phyloP scores from a whole-genome alignment of 352 stramenopile genomes.

The Blastocystis sp. region DNA sequence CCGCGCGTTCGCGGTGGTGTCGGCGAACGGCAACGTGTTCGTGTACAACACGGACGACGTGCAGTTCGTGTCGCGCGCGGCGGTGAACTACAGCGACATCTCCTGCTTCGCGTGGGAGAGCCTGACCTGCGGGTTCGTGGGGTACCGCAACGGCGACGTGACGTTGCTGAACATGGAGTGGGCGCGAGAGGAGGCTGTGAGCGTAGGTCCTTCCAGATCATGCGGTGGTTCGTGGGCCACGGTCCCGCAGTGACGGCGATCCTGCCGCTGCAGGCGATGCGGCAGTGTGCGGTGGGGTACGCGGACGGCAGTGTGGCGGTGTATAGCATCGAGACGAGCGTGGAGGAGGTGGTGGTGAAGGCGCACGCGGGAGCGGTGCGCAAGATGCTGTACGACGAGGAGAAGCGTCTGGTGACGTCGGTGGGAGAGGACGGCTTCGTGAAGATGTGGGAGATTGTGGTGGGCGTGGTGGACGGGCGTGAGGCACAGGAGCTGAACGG shows the following conservation, averaged over 20 bases:
- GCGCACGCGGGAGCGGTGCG: slow-evolving; percentile 8
- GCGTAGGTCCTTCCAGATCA: neutral
- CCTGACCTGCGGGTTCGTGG: neutral
- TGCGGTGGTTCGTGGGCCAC: neutral
- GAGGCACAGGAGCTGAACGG: slow-evolving; percentile 15
- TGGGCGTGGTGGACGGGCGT: neutral
- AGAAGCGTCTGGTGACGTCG: slow-evolving; percentile 2
- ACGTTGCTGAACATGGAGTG: neutral
- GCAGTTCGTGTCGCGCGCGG: neutral
- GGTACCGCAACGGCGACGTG: neutral
- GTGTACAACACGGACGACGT: slow-evolving; percentile 47
- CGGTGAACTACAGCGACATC: neutral
- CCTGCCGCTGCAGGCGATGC: neutral
- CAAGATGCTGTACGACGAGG: slow-evolving; percentile 10
- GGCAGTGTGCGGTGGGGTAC: neutral
- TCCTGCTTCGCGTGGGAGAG: neutral
- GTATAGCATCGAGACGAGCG: neutral
- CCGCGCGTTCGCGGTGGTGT: neutral
- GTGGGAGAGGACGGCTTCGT: slow-evolving; percentile 25
- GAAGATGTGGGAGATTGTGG: slow-evolving; percentile 7
- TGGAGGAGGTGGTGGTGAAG: neutral
- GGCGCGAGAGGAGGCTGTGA: neutral
- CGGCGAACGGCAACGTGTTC: neutral
- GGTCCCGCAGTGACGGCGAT: neutral
- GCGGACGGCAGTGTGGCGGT: neutral